Percentiles rank a stretch among this genome's conserved stretches.
Evolutionary conservation across 2,329 filamentous ascomycete genomes (phyloP).

Genomic region (Diaporthe vaccinii): DNA sequence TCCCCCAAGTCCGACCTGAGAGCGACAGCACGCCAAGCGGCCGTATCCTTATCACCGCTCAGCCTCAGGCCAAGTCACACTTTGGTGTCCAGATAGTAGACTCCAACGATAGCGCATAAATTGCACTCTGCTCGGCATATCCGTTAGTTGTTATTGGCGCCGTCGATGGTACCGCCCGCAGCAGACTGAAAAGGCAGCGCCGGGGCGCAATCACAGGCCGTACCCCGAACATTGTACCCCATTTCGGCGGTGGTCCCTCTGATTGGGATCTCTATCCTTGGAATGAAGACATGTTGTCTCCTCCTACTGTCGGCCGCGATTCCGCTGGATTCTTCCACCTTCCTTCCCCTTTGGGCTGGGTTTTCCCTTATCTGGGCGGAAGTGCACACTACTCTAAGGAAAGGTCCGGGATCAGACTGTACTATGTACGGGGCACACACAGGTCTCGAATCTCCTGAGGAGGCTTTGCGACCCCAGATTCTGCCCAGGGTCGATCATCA

Average conservation of each 20-base stretch:
- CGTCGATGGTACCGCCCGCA: slow-evolving; percentile 2
- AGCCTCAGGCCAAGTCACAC: slow-evolving; percentile 21
- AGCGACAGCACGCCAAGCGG: slow-evolving; percentile 10
- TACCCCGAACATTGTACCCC: not conserved
- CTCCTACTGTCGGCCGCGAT: not conserved
- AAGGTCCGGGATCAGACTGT: slow-evolving; percentile 20
- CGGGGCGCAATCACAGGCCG: slow-evolving; percentile 9
- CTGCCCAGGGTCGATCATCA: slow-evolving; percentile 39
- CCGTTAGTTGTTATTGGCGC: slow-evolving; percentile 19
- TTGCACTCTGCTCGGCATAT: slow-evolving; percentile 24
- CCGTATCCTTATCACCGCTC: slow-evolving; percentile 17
- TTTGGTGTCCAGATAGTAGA: slow-evolving; percentile 11
- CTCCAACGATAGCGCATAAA: slow-evolving; percentile 10
- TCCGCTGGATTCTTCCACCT: slow-evolving; percentile 1
- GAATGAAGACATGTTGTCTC: slow-evolving; percentile 12
- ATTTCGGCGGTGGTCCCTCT: not conserved
- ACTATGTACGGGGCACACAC: slow-evolving; percentile 3
- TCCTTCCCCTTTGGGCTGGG: slow-evolving; percentile 16
- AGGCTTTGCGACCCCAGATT: slow-evolving; percentile 41
- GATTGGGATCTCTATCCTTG: slow-evolving; percentile 1
- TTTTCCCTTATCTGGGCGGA: slow-evolving; percentile 20
- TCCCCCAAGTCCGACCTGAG: slow-evolving; percentile 9
- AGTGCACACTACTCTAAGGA: slow-evolving; percentile 4
- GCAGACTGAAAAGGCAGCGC: not conserved
- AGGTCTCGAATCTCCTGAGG: slow-evolving; percentile 27